Conservation (phyloP, 345 rosid species). For the Mallotus nudiflorus region DNA sequence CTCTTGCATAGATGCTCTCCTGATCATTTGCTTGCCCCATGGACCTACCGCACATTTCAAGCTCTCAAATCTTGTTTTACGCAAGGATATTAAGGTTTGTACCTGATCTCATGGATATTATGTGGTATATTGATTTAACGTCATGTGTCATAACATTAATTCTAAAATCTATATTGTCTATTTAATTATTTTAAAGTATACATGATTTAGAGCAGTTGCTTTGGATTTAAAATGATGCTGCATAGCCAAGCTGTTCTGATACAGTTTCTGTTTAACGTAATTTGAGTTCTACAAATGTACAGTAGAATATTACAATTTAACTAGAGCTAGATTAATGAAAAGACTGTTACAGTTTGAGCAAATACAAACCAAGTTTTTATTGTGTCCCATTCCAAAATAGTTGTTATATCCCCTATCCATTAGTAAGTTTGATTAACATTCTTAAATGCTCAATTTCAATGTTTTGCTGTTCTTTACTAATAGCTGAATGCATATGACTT, state of each 20-base stretch:
- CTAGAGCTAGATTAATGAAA: not conserved
- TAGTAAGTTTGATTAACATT: not conserved
- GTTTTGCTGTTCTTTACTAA: not conserved
- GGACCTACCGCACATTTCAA: constrained; percentile 99
- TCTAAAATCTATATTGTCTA: not conserved
- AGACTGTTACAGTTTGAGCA: not conserved
- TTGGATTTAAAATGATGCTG: not conserved
- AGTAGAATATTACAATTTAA: not conserved
- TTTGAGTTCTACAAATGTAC: not conserved
- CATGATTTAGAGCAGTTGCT: not conserved
- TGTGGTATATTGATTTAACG: not conserved
- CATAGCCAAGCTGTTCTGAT: not conserved
- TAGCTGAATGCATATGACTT: not conserved
- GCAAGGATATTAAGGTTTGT: constrained; percentile 85
- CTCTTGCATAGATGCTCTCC: constrained; percentile 64
- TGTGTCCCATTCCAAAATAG: not conserved
- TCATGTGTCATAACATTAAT: not conserved
- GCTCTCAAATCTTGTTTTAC: constrained; percentile 74
- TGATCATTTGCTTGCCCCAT: constrained; percentile 73
- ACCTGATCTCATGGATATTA: constrained; percentile 2
- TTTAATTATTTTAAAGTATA: not conserved
- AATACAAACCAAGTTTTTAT: not conserved
- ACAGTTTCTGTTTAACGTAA: not conserved
- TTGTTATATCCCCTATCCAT: not conserved
- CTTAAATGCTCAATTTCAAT: not conserved